phyloP scores from a whole-genome alignment of 2,329 filamentous ascomycete genomes.

The Epichloe coenophiala region DNA sequence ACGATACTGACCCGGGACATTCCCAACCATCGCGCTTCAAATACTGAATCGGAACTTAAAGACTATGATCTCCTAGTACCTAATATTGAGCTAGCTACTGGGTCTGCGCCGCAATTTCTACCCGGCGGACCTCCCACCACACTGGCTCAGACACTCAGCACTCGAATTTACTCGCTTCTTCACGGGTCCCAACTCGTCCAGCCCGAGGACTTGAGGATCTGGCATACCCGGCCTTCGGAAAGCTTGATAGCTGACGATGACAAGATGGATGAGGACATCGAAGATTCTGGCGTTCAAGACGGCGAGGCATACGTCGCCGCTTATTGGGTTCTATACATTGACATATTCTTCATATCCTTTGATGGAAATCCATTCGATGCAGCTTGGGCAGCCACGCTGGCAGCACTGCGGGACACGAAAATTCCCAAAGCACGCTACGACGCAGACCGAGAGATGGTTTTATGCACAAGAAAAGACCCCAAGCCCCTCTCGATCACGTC shows the following conservation, averaged over 20 bases:
- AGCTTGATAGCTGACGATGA: conserved; percentile 32
- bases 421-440: conserved; percentile 77
- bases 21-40: conserved; percentile 43
- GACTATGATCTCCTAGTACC: conserved; percentile 71
- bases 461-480: conserved; percentile 54
- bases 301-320: conserved; percentile 49
- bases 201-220: conserved; percentile 59
- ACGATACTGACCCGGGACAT: conserved; percentile 65
- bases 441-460: conserved; percentile 59
- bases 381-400: conserved; percentile 72
- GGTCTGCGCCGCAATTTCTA: conserved; percentile 73
- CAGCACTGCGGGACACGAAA: conserved; percentile 64
- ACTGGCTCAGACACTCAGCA: conserved; percentile 73
- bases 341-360: conserved; percentile 85
- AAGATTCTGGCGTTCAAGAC: conserved; percentile 16
- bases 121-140: conserved; percentile 71
- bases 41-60: conserved; percentile 33
- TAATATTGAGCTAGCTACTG: conserved; percentile 85
- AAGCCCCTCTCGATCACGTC: conserved; percentile 45
- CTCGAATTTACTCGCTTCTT: conserved; percentile 63
- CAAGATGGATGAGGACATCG: conserved; percentile 23
- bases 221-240: conserved; percentile 40
- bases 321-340: conserved; percentile 92
- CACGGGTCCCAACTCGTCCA: conserved; percentile 57
- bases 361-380: conserved; percentile 89